Conservation (phyloP, 1,139 yeast species). For the Lodderomyces beijingensis region DNA sequence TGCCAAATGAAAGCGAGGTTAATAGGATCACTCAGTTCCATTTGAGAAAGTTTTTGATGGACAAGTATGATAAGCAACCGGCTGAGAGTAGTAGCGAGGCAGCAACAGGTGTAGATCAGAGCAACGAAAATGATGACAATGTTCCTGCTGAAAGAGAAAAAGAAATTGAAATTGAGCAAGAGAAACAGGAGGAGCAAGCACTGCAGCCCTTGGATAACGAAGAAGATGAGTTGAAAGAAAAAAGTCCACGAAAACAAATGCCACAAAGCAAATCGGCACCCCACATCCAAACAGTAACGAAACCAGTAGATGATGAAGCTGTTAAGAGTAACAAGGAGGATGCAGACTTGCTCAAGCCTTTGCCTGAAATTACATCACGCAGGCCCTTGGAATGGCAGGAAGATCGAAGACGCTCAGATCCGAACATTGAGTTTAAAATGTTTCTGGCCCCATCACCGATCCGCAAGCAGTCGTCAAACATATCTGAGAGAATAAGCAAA, state of each 20-base stretch:
- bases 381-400: slow-evolving; percentile 6
- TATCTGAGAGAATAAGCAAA: slow-evolving; percentile 14
- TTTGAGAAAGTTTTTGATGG: slow-evolving; percentile 67
- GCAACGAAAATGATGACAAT: not conserved
- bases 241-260: not conserved
- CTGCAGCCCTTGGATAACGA: slow-evolving; percentile 5
- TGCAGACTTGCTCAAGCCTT: not conserved
- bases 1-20: slow-evolving; percentile 93
- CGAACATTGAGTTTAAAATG: slow-evolving; percentile 12
- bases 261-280: not conserved
- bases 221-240: slow-evolving; percentile 1
- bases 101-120: not conserved
- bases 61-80: slow-evolving; percentile 36
- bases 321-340: not conserved
- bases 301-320: not conserved
- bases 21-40: slow-evolving; percentile 89
- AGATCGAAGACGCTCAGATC: slow-evolving; percentile 8
- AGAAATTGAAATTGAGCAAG: not conserved
- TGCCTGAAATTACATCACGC: slow-evolving; percentile 8
- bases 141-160: not conserved
- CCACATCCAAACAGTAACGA: not conserved
- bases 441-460: slow-evolving; percentile 9
- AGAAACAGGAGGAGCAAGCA: slow-evolving; percentile 14
- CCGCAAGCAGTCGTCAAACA: slow-evolving; percentile 12
- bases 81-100: no score